Evolutionary conservation across 352 stramenopile species (phyloP).

Genomic region (Pelagophyceae sp.): DNA sequence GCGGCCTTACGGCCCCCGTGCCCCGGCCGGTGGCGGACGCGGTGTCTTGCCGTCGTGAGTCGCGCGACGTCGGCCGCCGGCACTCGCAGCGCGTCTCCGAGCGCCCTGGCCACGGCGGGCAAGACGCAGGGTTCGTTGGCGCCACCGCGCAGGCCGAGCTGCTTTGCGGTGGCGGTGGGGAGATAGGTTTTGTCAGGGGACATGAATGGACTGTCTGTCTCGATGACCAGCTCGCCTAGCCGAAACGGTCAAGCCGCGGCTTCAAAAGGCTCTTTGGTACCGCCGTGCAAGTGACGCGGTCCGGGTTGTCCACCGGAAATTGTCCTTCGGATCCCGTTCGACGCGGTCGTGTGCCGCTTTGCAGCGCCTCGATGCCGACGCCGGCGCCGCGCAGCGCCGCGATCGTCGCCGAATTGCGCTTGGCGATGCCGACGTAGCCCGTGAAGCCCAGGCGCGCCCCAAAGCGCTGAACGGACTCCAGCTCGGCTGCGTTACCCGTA

Average conservation of each 20-base stretch:
- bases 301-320: too few species aligned
- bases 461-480: slow-evolving; percentile 48
- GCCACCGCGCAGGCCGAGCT: slow-evolving; percentile 11
- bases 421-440: slow-evolving; percentile 61
- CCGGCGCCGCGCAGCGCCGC: background rate
- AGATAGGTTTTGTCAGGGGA: slow-evolving; percentile 40
- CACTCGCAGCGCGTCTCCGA: slow-evolving; percentile 21
- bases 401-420: slow-evolving; percentile 31
- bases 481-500: slow-evolving; percentile 52
- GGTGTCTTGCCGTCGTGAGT: too few species aligned
- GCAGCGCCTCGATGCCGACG: slow-evolving; percentile 29
- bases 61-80: too few species aligned
- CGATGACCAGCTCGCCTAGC: slow-evolving; percentile 58
- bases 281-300: too few species aligned
- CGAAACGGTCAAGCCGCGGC: slow-evolving; percentile 47
- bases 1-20: too few species aligned
- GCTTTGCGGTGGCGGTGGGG: slow-evolving; percentile 14
- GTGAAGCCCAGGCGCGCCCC: slow-evolving; percentile 69
- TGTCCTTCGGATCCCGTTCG: too few species aligned
- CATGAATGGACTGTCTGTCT: slow-evolving; percentile 76
- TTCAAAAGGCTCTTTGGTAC: too few species aligned
- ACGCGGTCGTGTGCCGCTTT: too few species aligned
- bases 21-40: too few species aligned
- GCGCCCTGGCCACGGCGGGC: slow-evolving; percentile 19
- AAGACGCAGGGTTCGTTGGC: slow-evolving; percentile 25